Base-by-base conservation (phyloP, 805 yeast species). In the Candida silvatica region DNA sequence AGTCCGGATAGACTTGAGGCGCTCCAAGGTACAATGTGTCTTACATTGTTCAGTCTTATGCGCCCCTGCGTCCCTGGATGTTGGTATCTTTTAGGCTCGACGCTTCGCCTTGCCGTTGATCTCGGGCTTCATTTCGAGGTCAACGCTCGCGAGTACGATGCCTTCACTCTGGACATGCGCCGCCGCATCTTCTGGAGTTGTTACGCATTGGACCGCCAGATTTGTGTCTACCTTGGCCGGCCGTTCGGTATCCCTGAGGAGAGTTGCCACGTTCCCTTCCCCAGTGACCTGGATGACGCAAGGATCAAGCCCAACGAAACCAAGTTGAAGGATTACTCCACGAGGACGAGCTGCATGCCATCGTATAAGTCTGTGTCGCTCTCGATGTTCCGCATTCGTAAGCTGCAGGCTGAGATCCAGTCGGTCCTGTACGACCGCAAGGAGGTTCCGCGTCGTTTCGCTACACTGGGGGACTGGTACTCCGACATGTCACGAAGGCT, bases 241-340 rank as follows among this genome's bases (percentile, higher is more conserved):
- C 96, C 96, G 0, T 79, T 81, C 44, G 92, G 94, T 1, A 80
- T 87, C 1, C 92, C 94, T 0, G 95, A 87, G 45, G 87, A 80
- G 43, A 69, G 77, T 34, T 73, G 86, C 29, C 68, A 74, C 34
- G 79, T 83, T 2, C 72, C 72, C 27, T 82, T 78, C 51, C 94
- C 95, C 0, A 71, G 81, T 14, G 68, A 67, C 28, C 56, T 80
- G 31, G 96, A 87, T 57, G 96, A 87, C 51, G 68, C 85, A 1
- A 52, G 66, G 26, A 58, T 31, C 25, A 54, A 15, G 35, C 62
- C 58, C 24, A 63, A 53, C 38, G 47, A 54, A 1, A 19, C 16
- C 7, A 7, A 34, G 5, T 44, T 54, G 2, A 43, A 45, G 2
- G 77, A 72, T 42, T 69, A 62, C 43, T 60, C 66, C 2, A 45